These are phyloP conservation scores for Oryza glumipatula DNA, from an alignment of 176 grass and related monocot species.

Conservation along the genomic window DNA sequence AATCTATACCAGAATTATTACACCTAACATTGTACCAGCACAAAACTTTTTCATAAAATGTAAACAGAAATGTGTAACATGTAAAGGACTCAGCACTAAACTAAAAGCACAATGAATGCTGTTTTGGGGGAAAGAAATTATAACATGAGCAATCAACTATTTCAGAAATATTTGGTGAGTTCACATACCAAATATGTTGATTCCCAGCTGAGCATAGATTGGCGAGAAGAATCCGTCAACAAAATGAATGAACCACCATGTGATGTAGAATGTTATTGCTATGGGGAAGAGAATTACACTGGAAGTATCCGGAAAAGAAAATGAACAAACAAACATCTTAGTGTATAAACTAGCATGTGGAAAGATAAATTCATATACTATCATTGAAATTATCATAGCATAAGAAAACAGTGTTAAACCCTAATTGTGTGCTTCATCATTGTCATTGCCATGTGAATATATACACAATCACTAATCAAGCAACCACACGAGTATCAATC, in stretches of 20 bases:
- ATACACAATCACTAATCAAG: constrained; percentile 7
- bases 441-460: not conserved
- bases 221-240: constrained; percentile 97
- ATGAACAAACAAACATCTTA: constrained; percentile 31
- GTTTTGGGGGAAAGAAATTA: constrained; percentile 10
- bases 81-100: not conserved
- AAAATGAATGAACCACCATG: constrained; percentile 99
- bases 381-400: not conserved
- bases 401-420: not conserved
- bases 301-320: constrained; percentile 33
- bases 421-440: not conserved
- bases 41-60: not conserved
- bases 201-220: constrained; percentile 89
- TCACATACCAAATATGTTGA: constrained; percentile 85
- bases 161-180: not conserved
- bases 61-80: not conserved
- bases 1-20: not conserved
- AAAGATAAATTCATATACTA: constrained; percentile 11
- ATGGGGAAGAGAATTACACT: constrained; percentile 96
- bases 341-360: not conserved
- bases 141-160: not conserved
- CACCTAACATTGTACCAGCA: not conserved
- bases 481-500: not conserved
- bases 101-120: constrained; percentile 1
- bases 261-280: constrained; percentile 97